Evolutionary conservation across 2,329 filamentous ascomycete species (phyloP).

Genomic region (Paraphoma chrysanthemicola): DNA sequence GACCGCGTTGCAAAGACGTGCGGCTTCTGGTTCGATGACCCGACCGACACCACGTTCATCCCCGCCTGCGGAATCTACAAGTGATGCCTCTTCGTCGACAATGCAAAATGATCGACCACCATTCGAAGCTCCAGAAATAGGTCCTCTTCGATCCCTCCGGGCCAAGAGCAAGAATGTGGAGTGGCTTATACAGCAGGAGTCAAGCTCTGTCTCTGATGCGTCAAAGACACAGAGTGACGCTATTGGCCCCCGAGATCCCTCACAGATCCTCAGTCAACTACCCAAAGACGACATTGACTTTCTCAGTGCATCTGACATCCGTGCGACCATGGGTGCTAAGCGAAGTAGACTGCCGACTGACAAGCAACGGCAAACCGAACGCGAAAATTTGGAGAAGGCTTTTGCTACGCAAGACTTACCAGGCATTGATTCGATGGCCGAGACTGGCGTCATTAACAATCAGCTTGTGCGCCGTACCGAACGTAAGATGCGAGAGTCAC

Average conservation of each 20-base stretch:
- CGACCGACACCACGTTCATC: neutral
- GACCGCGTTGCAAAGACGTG: constrained; percentile 26
- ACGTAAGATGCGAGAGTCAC: constrained; percentile 20
- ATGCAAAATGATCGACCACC: neutral
- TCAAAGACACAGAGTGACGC: neutral
- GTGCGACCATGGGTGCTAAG: constrained; percentile 50
- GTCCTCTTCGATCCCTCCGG: too few relatives aligned
- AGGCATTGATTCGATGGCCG: constrained; percentile 28
- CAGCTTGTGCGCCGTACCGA: constrained; percentile 35
- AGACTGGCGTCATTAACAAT: constrained; percentile 36
- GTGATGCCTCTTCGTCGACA: neutral
- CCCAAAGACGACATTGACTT: constrained; percentile 51
- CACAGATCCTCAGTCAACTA: constrained; percentile 38
- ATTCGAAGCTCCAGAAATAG: neutral
- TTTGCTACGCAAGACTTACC: constrained; percentile 23
- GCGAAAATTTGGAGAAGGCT: constrained; percentile 36
- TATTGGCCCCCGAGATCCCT: constrained; percentile 19
- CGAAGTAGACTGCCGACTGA: constrained; percentile 9
- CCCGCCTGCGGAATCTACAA: neutral
- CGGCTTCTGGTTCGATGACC: neutral
- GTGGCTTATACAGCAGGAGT: neutral
- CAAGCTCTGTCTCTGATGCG: neutral
- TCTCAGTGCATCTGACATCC: constrained; percentile 51
- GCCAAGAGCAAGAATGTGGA: neutral
- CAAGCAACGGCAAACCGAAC: constrained; percentile 20